These are phyloP conservation scores for Urochloa ruziziensis DNA, from an alignment of 176 grass and related monocot species.

Conservation along the genomic window DNA sequence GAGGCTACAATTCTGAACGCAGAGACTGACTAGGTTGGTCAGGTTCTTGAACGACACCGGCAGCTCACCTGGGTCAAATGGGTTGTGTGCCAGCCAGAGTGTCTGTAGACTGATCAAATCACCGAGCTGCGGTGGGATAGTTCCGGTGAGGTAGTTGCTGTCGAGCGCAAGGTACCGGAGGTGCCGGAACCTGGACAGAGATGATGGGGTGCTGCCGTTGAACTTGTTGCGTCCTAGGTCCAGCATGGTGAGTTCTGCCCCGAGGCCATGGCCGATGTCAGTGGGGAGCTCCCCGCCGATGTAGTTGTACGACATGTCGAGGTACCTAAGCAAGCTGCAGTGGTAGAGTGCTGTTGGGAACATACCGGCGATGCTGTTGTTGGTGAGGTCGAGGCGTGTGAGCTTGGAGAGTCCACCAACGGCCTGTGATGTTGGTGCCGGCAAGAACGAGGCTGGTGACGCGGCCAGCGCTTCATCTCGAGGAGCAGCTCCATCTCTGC, in stretches of 20 bases:
- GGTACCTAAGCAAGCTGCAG: slow-evolving; percentile 26
- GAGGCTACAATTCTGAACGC: background rate
- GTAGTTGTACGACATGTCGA: slow-evolving; percentile 44
- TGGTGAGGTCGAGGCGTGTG: slow-evolving; percentile 40
- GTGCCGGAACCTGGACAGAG: too few species aligned
- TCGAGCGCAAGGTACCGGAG: too few species aligned
- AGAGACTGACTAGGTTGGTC: slow-evolving; percentile 10
- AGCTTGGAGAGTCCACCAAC: slow-evolving; percentile 46
- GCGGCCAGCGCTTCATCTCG: slow-evolving; percentile 38
- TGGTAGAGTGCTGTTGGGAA: slow-evolving; percentile 44
- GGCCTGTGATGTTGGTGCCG: slow-evolving; percentile 12
- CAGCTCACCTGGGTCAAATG: background rate
- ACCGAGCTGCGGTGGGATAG: too few species aligned
- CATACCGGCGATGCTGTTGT: slow-evolving; percentile 32
- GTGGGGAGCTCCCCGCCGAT: slow-evolving; percentile 39
- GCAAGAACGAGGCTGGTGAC: slow-evolving; percentile 36
- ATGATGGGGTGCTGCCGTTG: too few species aligned
- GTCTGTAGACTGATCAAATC: background rate
- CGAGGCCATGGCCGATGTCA: slow-evolving; percentile 23
- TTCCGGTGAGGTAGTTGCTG: too few species aligned
- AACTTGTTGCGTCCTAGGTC: too few species aligned
- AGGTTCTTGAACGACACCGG: slow-evolving; percentile 53
- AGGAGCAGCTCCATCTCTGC: slow-evolving; percentile 40
- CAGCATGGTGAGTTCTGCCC: too few species aligned
- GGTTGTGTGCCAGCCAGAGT: background rate